phyloP scores from a whole-genome alignment of 768 basidiomycete genomes.

The Tylopilus rubrobrunneus region DNA sequence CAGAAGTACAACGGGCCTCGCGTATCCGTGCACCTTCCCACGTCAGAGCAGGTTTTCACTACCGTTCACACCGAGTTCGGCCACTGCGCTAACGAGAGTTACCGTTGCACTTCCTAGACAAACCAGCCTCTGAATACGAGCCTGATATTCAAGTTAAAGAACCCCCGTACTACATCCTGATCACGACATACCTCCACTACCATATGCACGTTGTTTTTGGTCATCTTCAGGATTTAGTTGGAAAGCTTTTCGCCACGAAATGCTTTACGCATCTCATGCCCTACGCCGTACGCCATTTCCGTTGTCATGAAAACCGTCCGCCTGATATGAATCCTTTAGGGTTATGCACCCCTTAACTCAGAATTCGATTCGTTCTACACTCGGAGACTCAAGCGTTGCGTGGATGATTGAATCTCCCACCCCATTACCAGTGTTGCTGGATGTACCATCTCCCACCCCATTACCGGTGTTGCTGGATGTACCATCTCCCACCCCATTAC shows the following conservation, averaged over 20 bases:
- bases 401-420: conserved; percentile 93
- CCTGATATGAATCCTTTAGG: conserved; percentile 44
- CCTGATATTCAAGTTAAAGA: too few relatives aligned
- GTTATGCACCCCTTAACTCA: conserved; percentile 93
- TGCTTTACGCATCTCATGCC: conserved; percentile 82
- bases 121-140: conserved; percentile 47
- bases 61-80: conserved; percentile 92
- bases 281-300: conserved; percentile 59
- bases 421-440: conserved; percentile 95
- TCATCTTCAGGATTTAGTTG: conserved; percentile 92
- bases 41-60: conserved; percentile 72
- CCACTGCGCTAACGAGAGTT: conserved; percentile 76
- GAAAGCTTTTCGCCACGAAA: conserved; percentile 70
- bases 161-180: conserved; percentile 88
- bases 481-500: too few relatives aligned
- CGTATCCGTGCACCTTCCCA: conserved; percentile 62
- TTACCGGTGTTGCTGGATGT: too few relatives aligned
- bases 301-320: background rate
- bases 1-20: conserved; percentile 52
- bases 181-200: conserved; percentile 92
- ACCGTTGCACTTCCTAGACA: conserved; percentile 55
- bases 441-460: conserved; percentile 84
- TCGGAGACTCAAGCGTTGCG: conserved; percentile 86
- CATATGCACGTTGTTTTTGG: conserved; percentile 88
- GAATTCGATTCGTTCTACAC: conserved; percentile 99